Evolutionary conservation across 2,329 filamentous ascomycete genomes (phyloP).

Genomic region (Exophiala aquamarina): DNA sequence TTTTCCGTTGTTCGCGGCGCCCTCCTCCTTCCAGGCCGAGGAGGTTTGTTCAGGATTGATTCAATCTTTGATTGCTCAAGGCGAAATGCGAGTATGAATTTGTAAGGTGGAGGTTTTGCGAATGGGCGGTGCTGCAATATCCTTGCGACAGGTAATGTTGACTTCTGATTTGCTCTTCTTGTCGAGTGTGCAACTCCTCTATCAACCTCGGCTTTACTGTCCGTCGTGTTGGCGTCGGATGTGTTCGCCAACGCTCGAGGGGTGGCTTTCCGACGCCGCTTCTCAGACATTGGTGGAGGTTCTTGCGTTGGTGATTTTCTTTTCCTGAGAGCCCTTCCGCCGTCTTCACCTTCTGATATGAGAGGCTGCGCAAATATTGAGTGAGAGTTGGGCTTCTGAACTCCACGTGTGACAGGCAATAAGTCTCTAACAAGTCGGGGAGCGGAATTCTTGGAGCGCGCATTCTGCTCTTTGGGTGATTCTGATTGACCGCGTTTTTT

Average conservation of each 20-base stretch:
- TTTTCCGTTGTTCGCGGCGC: conserved; percentile 33
- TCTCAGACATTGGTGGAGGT: conserved; percentile 27
- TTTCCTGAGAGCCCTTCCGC: conserved; percentile 76
- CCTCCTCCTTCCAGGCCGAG: conserved; percentile 59
- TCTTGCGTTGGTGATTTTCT: conserved; percentile 75
- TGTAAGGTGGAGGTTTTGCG: conserved; percentile 38
- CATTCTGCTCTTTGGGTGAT: conserved; percentile 38
- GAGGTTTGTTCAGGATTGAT: conserved; percentile 59
- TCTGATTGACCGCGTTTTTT: conserved; percentile 50
- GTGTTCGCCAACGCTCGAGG: conserved; percentile 28
- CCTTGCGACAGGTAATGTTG: conserved; percentile 20
- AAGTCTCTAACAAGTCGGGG: conserved; percentile 70
- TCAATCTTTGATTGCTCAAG: conserved; percentile 60
- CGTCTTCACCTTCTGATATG: conserved; percentile 52
- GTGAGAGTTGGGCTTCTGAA: conserved; percentile 67
- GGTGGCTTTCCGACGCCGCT: conserved; percentile 25
- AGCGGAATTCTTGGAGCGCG: conserved; percentile 56
- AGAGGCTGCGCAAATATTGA: conserved; percentile 60
- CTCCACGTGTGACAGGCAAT: conserved; percentile 66
- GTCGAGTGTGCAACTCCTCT: conserved; percentile 26
- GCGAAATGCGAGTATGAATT: conserved; percentile 60
- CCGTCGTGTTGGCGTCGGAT: conserved; percentile 11
- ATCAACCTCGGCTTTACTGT: conserved; percentile 14
- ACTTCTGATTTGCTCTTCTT: conserved; percentile 43
- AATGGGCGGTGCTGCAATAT: conserved; percentile 29